Conservation (phyloP, 208 protist species). For the Histomonas meleagridis region DNA sequence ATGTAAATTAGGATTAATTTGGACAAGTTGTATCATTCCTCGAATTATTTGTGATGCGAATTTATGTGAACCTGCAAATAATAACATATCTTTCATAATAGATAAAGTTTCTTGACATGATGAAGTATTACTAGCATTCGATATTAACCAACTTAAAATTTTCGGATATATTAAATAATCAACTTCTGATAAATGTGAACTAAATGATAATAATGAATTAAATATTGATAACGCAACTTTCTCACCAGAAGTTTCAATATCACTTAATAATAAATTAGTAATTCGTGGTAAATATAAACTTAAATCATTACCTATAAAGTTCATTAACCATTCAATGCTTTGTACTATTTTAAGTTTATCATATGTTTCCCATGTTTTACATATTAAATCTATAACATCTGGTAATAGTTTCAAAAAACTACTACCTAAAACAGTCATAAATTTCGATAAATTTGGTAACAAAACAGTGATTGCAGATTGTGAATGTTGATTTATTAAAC, state of each 20-base stretch:
- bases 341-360: neutral
- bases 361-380: neutral
- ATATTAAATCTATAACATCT: conserved; percentile 19
- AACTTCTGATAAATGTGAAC: neutral
- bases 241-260: neutral
- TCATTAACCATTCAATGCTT: neutral
- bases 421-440: neutral
- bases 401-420: neutral
- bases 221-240: neutral
- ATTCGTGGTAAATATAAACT: neutral
- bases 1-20: neutral
- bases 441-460: neutral
- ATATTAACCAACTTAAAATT: neutral
- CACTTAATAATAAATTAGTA: neutral
- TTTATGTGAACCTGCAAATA: neutral
- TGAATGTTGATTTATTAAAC: neutral
- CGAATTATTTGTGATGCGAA: neutral
- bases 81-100: neutral
- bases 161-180: neutral
- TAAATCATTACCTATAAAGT: neutral
- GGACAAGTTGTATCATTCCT: neutral
- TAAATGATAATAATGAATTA: neutral
- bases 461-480: neutral
- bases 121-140: neutral
- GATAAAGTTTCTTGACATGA: neutral